A percentile compares a stretch with the other conserved stretches of the same genome.
Evolutionary conservation across 129 eudicot species (phyloP).

Genomic region (Pulicaria dysenterica): DNA sequence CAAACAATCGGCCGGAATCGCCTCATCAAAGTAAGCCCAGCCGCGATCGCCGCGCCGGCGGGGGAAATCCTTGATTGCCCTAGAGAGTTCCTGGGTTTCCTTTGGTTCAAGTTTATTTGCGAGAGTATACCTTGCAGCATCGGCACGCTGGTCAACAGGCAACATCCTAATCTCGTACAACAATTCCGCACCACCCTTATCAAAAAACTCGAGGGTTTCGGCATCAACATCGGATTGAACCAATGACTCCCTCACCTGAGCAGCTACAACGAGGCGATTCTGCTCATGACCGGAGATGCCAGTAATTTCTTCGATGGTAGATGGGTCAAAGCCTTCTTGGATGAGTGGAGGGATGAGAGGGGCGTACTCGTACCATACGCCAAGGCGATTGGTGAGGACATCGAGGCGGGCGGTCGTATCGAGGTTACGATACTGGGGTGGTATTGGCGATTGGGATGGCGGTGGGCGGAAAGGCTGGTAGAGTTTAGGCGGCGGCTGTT

Average conservation of each 20-base stretch:
- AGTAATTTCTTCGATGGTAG: slow-evolving; percentile 67
- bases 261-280: slow-evolving; percentile 63
- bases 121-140: slow-evolving; percentile 47
- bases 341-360: slow-evolving; percentile 59
- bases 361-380: slow-evolving; percentile 80
- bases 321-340: slow-evolving; percentile 57
- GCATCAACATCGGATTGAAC: slow-evolving; percentile 39
- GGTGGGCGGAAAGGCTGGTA: slow-evolving; percentile 92
- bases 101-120: slow-evolving; percentile 40
- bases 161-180: slow-evolving; percentile 64
- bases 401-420: slow-evolving; percentile 59
- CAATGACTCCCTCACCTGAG: slow-evolving; percentile 66
- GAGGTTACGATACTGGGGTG: slow-evolving; percentile 55
- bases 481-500: slow-evolving; percentile 34
- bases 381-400: slow-evolving; percentile 68
- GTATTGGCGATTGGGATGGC: slow-evolving; percentile 70
- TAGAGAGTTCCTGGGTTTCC: slow-evolving; percentile 55
- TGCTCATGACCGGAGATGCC: slow-evolving; percentile 73
- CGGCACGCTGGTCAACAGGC: slow-evolving; percentile 50
- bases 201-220: slow-evolving; percentile 46
- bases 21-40: slow-evolving; percentile 61
- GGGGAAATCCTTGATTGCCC: slow-evolving; percentile 73
- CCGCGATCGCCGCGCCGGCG: slow-evolving; percentile 60
- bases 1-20: slow-evolving; percentile 56
- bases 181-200: slow-evolving; percentile 54